Percentiles rank a stretch among this genome's conserved stretches.
These are phyloP conservation scores for Ophiostoma tasmaniense DNA, from an alignment of 2,329 filamentous ascomycete genomes.

Conservation along the genomic window DNA sequence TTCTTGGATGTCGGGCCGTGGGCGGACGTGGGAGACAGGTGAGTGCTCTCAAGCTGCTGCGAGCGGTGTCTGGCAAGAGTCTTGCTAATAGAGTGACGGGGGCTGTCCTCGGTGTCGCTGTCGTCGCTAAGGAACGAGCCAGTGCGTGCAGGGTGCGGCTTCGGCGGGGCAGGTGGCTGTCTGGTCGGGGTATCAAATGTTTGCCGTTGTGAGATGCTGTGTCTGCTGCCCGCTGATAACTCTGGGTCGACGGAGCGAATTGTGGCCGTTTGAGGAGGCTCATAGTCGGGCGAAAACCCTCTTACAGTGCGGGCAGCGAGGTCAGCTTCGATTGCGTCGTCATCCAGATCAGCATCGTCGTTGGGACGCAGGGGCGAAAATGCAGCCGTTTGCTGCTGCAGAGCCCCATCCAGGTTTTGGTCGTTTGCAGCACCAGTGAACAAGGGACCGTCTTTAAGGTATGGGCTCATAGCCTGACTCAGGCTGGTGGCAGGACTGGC, in stretches of 20 bases:
- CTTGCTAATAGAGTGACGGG: slow-evolving; percentile 20
- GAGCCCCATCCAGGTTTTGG: background rate
- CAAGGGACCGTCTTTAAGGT: slow-evolving; percentile 41
- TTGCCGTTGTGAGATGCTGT: background rate
- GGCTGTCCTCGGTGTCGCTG: slow-evolving; percentile 42
- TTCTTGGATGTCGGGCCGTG: slow-evolving; percentile 6
- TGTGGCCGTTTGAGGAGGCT: slow-evolving; percentile 61
- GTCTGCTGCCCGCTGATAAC: slow-evolving; percentile 17
- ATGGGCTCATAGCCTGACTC: slow-evolving; percentile 80
- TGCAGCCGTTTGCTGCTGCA: background rate
- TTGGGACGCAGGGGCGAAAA: background rate
- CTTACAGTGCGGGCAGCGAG: slow-evolving; percentile 34
- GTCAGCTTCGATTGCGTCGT: slow-evolving; percentile 22
- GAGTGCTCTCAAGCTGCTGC: slow-evolving; percentile 6
- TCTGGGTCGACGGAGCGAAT: slow-evolving; percentile 54
- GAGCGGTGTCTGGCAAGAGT: slow-evolving; percentile 9
- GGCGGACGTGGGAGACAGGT: slow-evolving; percentile 1
- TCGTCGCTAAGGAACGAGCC: slow-evolving; percentile 46
- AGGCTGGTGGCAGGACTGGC: slow-evolving; percentile 70
- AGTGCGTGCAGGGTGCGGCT: slow-evolving; percentile 27
- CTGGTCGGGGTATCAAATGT: slow-evolving; percentile 32
- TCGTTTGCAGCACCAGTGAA: slow-evolving; percentile 7
- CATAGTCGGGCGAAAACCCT: slow-evolving; percentile 69
- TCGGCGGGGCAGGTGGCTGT: slow-evolving; percentile 27
- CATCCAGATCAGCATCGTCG: background rate